phyloP scores from a whole-genome alignment of 495 filamentous ascomycete species.

The Penicillium canariense region DNA sequence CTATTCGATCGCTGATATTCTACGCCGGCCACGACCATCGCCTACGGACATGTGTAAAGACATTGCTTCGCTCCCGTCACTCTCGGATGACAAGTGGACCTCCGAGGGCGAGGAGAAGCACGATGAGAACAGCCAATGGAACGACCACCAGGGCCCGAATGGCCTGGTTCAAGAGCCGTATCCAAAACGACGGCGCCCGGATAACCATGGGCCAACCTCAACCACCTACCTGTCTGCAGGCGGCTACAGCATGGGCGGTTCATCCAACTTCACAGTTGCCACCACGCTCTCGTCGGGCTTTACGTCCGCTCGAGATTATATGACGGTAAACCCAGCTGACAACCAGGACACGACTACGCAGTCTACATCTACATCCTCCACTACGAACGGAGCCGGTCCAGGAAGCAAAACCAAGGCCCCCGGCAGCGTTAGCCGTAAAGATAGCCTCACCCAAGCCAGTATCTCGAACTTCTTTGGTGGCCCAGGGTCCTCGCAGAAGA shows the following conservation, averaged over 20 bases:
- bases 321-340: conserved; percentile 26
- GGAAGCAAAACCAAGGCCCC: conserved; percentile 20
- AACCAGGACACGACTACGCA: conserved; percentile 11
- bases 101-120: conserved; percentile 52
- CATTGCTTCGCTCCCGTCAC: conserved; percentile 43
- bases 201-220: conserved; percentile 24
- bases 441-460: conserved; percentile 37
- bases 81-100: conserved; percentile 64
- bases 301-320: conserved; percentile 44
- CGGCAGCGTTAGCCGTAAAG: conserved; percentile 20
- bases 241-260: conserved; percentile 28
- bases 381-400: conserved; percentile 4
- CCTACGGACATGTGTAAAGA: conserved; percentile 46
- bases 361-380: neutral
- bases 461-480: conserved; percentile 41
- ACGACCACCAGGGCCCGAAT: conserved; percentile 21
- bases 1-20: conserved; percentile 60
- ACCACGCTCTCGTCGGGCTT: conserved; percentile 39
- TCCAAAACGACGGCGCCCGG: conserved; percentile 37
- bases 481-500: conserved; percentile 22
- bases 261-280: conserved; percentile 33
- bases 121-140: conserved; percentile 39
- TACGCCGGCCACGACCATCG: conserved; percentile 55
- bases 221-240: conserved; percentile 26
- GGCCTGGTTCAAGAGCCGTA: conserved; percentile 21